Percentiles rank a stretch among this genome's conserved stretches.
Conservation (phyloP, 352 stramenopile genomes). For the Phytophthora capsici region DNA sequence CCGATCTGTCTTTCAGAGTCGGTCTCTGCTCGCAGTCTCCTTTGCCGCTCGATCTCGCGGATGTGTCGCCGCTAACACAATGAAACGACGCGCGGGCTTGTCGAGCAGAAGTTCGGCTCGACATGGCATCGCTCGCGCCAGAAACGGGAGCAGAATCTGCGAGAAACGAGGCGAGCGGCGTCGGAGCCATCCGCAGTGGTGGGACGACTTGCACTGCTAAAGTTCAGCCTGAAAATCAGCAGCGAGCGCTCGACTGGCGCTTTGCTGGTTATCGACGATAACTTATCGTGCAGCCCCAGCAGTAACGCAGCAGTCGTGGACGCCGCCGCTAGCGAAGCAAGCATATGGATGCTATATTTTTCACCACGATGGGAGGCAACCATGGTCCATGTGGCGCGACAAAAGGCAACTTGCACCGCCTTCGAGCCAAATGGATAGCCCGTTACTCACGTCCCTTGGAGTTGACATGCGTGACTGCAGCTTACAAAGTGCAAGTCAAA, state of each 20-base stretch:
- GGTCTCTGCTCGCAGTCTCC: slow-evolving; percentile 24
- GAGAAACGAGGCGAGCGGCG: slow-evolving; percentile 19
- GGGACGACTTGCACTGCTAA: not conserved
- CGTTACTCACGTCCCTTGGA: slow-evolving; percentile 32
- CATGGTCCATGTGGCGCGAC: slow-evolving; percentile 16
- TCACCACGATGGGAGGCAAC: slow-evolving; percentile 17
- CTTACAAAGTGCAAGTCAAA: slow-evolving; percentile 20
- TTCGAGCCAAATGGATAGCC: slow-evolving; percentile 25
- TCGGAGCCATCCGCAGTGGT: slow-evolving; percentile 11
- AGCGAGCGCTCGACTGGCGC: slow-evolving; percentile 13
- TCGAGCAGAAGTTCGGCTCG: not conserved
- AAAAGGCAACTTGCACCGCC: slow-evolving; percentile 7
- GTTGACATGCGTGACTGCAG: slow-evolving; percentile 32
- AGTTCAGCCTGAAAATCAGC: not conserved
- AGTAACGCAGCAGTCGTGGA: slow-evolving; percentile 29
- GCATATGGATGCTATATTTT: slow-evolving; percentile 32
- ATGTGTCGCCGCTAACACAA: slow-evolving; percentile 31
- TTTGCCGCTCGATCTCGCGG: slow-evolving; percentile 28
- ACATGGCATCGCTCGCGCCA: slow-evolving; percentile 10
- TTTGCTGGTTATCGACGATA: not conserved
- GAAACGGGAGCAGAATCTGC: slow-evolving; percentile 22
- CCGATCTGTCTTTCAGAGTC: slow-evolving; percentile 28
- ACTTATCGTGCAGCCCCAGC: slow-evolving; percentile 3
- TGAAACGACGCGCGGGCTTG: slow-evolving; percentile 21
- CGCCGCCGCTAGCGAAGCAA: slow-evolving; percentile 1